phyloP scores from a whole-genome alignment of 306 rosid species.

The Medicago ruthenica region DNA sequence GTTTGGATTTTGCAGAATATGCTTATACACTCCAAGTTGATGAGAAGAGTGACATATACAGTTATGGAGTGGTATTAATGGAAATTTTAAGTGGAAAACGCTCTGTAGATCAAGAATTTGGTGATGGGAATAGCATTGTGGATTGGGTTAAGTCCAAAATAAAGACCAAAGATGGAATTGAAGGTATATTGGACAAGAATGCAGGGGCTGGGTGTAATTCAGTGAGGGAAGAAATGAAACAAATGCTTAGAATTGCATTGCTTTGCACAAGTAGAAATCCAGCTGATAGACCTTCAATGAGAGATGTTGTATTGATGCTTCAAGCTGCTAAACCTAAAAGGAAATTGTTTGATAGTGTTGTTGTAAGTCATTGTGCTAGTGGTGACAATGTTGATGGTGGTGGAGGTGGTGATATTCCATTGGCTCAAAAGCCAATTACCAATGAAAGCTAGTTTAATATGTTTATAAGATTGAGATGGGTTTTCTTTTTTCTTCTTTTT shows the following conservation, averaged over 20 bases:
- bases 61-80: constrained; percentile 82
- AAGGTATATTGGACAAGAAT: constrained; percentile 65
- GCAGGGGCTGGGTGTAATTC: constrained; percentile 70
- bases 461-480: constrained; percentile 39
- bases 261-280: constrained; percentile 85
- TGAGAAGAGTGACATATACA: constrained; percentile 94
- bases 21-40: constrained; percentile 91
- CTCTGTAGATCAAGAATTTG: constrained; percentile 72
- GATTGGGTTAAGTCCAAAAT: constrained; percentile 80
- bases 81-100: constrained; percentile 78
- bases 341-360: too few species aligned
- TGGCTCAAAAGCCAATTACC: constrained; percentile 54
- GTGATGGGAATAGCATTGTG: constrained; percentile 86
- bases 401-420: constrained; percentile 50
- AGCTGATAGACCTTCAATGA: constrained; percentile 83
- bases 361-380: too few species aligned
- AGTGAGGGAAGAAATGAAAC: constrained; percentile 83
- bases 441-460: constrained; percentile 62
- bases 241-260: constrained; percentile 78
- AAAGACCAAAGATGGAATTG: constrained; percentile 59
- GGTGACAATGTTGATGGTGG: too few species aligned
- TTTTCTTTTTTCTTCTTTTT: background rate
- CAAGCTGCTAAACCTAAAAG: constrained; percentile 40
- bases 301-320: constrained; percentile 92
- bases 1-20: constrained; percentile 64